Evolutionary conservation across 306 rosid genomes (phyloP).

Genomic region (Rubus parviflorus): DNA sequence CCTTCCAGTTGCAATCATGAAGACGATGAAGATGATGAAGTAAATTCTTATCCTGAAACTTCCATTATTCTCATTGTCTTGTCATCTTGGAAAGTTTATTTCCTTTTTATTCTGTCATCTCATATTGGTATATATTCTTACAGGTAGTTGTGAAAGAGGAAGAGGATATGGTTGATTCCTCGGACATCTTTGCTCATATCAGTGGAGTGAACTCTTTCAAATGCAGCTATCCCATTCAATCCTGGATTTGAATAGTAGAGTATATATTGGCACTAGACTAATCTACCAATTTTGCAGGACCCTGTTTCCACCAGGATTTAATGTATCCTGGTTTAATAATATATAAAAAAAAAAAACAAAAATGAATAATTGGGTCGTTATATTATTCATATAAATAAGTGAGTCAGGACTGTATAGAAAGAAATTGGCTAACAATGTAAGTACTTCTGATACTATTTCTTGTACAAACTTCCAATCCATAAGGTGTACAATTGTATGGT

Average conservation of each 20-base stretch:
- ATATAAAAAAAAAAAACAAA: slow-evolving; percentile 10
- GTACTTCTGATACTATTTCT: slow-evolving; percentile 8
- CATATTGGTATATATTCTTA: not conserved
- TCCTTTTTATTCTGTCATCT: not conserved
- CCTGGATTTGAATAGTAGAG: slow-evolving; percentile 64
- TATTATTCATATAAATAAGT: slow-evolving; percentile 35
- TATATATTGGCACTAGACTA: slow-evolving; percentile 30
- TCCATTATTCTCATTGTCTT: slow-evolving; percentile 18
- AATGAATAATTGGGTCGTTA: slow-evolving; percentile 57
- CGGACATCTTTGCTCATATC: slow-evolving; percentile 92
- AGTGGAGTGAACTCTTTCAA: slow-evolving; percentile 99
- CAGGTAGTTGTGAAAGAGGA: slow-evolving; percentile 94
- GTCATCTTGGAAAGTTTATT: slow-evolving; percentile 5
- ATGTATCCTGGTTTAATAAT: slow-evolving; percentile 30
- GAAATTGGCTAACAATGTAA: slow-evolving; percentile 15
- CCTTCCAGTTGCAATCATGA: slow-evolving; percentile 65
- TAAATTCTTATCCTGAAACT: slow-evolving; percentile 31
- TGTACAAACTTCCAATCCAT: slow-evolving; percentile 7
- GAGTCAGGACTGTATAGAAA: slow-evolving; percentile 42
- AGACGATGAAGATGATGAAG: slow-evolving; percentile 86
- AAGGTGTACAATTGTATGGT: slow-evolving; percentile 5
- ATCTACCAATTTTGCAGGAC: slow-evolving; percentile 59
- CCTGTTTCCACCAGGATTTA: slow-evolving; percentile 49
- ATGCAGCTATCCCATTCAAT: slow-evolving; percentile 83
- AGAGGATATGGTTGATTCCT: slow-evolving; percentile 92